Conservation (phyloP, 1,284 basidiomycete genomes). For the Sutorius eximius region DNA sequence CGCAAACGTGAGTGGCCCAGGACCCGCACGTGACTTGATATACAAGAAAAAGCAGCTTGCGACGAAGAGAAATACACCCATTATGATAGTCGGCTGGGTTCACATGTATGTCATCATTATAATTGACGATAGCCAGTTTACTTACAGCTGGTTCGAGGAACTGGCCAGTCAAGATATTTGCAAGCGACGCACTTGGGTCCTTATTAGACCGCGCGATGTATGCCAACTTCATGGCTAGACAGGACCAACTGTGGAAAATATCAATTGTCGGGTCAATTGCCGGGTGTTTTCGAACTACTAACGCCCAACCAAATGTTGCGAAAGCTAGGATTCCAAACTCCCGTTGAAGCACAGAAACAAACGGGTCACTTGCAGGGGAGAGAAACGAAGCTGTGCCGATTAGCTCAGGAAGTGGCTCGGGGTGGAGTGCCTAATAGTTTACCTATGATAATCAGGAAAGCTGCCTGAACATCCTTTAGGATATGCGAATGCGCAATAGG, state of each 20-base stretch:
- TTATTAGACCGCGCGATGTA: slow-evolving; percentile 54
- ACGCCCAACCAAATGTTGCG: slow-evolving; percentile 62
- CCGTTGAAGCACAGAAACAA: slow-evolving; percentile 67
- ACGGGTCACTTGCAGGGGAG: slow-evolving; percentile 68
- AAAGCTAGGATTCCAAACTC: slow-evolving; percentile 63
- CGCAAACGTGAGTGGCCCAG: slow-evolving; percentile 64
- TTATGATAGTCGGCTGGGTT: slow-evolving; percentile 56
- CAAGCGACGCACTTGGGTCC: slow-evolving; percentile 40
- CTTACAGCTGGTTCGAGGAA: slow-evolving; percentile 62
- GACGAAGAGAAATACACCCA: slow-evolving; percentile 65
- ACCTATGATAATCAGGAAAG: slow-evolving; percentile 69
- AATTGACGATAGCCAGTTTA: not conserved
- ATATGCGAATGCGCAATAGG: slow-evolving; percentile 3
- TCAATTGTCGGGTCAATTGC: not conserved
- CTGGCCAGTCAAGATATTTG: slow-evolving; percentile 46
- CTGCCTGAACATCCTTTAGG: slow-evolving; percentile 43
- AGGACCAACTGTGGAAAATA: slow-evolving; percentile 53
- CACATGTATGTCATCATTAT: slow-evolving; percentile 2
- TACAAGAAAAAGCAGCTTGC: slow-evolving; percentile 64
- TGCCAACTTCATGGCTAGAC: slow-evolving; percentile 66
- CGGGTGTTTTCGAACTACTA: slow-evolving; percentile 31
- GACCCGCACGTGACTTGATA: slow-evolving; percentile 61
- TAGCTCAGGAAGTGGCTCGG: not conserved
- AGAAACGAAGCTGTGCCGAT: slow-evolving; percentile 54
- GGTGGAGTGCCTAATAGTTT: slow-evolving; percentile 5